Conservation (phyloP, 2,329 filamentous ascomycete species). For the Colletotrichum trifolii region DNA sequence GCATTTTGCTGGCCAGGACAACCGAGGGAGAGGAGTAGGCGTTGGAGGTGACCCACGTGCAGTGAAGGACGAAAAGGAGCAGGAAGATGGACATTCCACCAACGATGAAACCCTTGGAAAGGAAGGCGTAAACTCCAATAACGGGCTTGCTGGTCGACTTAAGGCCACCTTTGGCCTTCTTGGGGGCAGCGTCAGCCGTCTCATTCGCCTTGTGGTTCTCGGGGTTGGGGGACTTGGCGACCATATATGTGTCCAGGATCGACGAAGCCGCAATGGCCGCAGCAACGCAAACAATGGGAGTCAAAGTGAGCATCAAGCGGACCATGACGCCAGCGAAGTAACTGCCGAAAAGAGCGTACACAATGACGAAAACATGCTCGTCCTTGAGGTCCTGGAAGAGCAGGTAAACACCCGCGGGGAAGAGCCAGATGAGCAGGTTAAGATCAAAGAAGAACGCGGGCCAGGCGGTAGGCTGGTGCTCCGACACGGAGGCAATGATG, state of each 20-base stretch:
- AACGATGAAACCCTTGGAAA: conserved; percentile 85
- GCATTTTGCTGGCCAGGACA: conserved; percentile 89
- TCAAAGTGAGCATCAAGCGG: conserved; percentile 96
- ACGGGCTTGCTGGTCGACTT: conserved; percentile 77
- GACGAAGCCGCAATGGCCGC: conserved; percentile 89
- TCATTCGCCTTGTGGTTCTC: conserved; percentile 49
- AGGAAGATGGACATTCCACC: conserved; percentile 81
- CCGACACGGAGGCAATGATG: conserved; percentile 99
- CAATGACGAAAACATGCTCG: conserved; percentile 97
- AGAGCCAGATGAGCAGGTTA: conserved; percentile 98
- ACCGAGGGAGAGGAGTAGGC: conserved; percentile 99
- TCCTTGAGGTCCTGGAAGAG: conserved; percentile 95
- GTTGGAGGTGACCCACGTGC: conserved; percentile 99
- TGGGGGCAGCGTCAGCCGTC: conserved; percentile 62
- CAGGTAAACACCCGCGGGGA: conserved; percentile 97
- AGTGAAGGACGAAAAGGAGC: conserved; percentile 94
- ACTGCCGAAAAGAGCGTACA: conserved; percentile 95
- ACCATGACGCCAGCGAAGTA: conserved; percentile 99
- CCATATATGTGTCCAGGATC: conserved; percentile 84
- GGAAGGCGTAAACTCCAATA: conserved; percentile 83
- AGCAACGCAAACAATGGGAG: conserved; percentile 94
- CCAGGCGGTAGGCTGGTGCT: conserved; percentile 99
- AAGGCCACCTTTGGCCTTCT: conserved; percentile 69
- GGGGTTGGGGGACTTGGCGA: conserved; percentile 69
- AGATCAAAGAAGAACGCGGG: conserved; percentile 99